phyloP scores from a whole-genome alignment of 495 filamentous ascomycete genomes.

The Penicillium egyptiacum region DNA sequence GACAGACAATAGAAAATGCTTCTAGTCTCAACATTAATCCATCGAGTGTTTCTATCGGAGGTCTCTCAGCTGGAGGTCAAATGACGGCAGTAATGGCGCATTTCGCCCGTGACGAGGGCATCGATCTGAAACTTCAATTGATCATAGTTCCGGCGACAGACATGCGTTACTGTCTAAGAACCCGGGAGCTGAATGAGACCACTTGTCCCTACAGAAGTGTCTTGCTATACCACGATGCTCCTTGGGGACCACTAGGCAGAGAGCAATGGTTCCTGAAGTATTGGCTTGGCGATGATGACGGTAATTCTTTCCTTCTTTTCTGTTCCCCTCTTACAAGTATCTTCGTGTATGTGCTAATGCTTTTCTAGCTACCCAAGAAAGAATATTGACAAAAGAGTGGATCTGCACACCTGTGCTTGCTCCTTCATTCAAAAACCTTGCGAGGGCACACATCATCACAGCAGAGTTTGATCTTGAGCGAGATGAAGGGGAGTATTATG shows the following conservation, averaged over 20 bases:
- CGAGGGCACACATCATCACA: constrained; percentile 27
- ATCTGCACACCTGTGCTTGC: constrained; percentile 26
- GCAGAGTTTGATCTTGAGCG: constrained; percentile 31
- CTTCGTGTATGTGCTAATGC: not conserved
- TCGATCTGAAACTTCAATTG: constrained; percentile 30
- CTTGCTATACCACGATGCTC: constrained; percentile 21
- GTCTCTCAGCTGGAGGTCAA: constrained; percentile 46
- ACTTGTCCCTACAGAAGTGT: constrained; percentile 27
- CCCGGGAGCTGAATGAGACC: constrained; percentile 1
- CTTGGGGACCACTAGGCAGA: constrained; percentile 28
- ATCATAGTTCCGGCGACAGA: constrained; percentile 29
- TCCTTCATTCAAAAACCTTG: constrained; percentile 20
- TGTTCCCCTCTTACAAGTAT: not conserved
- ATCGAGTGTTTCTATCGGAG: constrained; percentile 47
- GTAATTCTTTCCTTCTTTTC: not conserved
- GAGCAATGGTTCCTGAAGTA: constrained; percentile 31
- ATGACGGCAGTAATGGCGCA: constrained; percentile 46
- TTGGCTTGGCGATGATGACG: constrained; percentile 25
- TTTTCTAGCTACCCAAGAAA: constrained; percentile 10
- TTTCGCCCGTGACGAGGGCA: constrained; percentile 44
- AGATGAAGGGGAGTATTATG: constrained; percentile 33
- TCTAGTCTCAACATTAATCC: constrained; percentile 48
- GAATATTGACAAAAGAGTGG: constrained; percentile 24
- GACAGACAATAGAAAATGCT: constrained; percentile 27
- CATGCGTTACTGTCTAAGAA: constrained; percentile 24